Evolutionary conservation across 108 stramenopile genomes (phyloP).

Genomic region (Nitzschia inconspicua): DNA sequence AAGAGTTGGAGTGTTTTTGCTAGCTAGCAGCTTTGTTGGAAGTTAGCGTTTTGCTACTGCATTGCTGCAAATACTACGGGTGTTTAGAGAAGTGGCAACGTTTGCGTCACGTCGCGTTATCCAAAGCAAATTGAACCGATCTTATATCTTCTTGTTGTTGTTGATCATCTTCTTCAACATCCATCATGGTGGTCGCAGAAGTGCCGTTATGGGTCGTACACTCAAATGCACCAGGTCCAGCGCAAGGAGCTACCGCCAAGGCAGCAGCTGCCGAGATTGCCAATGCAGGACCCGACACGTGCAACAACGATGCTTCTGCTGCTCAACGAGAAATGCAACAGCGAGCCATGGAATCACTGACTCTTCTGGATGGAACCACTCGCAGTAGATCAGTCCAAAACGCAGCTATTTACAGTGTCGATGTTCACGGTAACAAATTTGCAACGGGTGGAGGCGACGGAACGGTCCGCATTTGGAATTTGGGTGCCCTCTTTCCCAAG

Average conservation of each 20-base stretch:
- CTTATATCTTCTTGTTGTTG: background rate
- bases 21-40: no score
- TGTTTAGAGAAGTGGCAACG: no score
- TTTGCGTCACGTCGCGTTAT: background rate
- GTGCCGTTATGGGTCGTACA: constrained; percentile 68
- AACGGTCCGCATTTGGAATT: constrained; percentile 76
- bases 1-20: no score
- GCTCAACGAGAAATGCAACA: background rate
- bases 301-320: background rate
- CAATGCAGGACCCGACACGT: background rate
- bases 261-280: background rate
- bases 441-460: constrained; percentile 87
- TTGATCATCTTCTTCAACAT: no score
- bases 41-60: no score
- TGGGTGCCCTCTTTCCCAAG: constrained; percentile 40
- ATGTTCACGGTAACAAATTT: constrained; percentile 70
- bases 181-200: constrained; percentile 66
- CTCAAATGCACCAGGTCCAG: constrained; percentile 19
- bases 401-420: constrained; percentile 70
- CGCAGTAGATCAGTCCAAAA: constrained; percentile 21
- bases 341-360: constrained; percentile 48
- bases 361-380: constrained; percentile 33
- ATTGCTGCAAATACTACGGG: no score
- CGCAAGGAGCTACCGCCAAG: background rate
- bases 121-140: background rate